These are phyloP conservation scores for Amanita thiersii DNA, from an alignment of 768 basidiomycete genomes.

Conservation along the genomic window DNA sequence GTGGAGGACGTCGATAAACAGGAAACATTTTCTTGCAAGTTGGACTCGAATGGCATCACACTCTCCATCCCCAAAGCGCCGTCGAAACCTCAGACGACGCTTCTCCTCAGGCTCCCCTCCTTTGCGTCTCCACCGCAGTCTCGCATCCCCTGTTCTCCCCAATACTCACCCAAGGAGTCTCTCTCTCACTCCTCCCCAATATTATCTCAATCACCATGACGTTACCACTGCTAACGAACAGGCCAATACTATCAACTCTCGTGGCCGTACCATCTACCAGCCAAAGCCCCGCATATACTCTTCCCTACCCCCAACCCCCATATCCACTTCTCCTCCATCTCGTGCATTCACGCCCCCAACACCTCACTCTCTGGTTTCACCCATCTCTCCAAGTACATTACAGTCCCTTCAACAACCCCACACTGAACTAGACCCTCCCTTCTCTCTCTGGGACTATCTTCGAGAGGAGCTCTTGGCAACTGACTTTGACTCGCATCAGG, in stretches of 20 bases:
- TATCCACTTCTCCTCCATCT: slow-evolving; percentile 37
- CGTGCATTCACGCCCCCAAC: slow-evolving; percentile 23
- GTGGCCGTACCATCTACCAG: slow-evolving; percentile 16
- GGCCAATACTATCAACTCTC: too few relatives aligned
- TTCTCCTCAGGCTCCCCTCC: too few relatives aligned
- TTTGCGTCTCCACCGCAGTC: too few relatives aligned
- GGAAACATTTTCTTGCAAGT: slow-evolving; percentile 1
- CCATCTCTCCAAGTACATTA: slow-evolving; percentile 14
- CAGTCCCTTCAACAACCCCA: slow-evolving; percentile 13
- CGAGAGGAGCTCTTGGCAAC: slow-evolving; percentile 82
- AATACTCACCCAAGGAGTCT: too few relatives aligned
- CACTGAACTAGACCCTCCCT: slow-evolving; percentile 38
- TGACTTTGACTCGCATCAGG: slow-evolving; percentile 93
- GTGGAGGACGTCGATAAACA: neutral
- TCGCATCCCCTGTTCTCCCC: too few relatives aligned
- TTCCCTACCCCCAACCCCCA: slow-evolving; percentile 69
- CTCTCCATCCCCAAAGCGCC: too few relatives aligned
- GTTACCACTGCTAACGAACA: too few relatives aligned
- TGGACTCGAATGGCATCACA: neutral
- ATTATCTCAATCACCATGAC: too few relatives aligned
- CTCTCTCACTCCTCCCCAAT: too few relatives aligned
- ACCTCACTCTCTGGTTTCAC: slow-evolving; percentile 19
- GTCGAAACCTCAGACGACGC: too few relatives aligned
- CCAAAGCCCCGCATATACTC: slow-evolving; percentile 47
- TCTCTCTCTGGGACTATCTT: slow-evolving; percentile 90